These are phyloP conservation scores for Wickerhamiella infanticola DNA, from an alignment of 1,139 yeast species.

Conservation along the genomic window DNA sequence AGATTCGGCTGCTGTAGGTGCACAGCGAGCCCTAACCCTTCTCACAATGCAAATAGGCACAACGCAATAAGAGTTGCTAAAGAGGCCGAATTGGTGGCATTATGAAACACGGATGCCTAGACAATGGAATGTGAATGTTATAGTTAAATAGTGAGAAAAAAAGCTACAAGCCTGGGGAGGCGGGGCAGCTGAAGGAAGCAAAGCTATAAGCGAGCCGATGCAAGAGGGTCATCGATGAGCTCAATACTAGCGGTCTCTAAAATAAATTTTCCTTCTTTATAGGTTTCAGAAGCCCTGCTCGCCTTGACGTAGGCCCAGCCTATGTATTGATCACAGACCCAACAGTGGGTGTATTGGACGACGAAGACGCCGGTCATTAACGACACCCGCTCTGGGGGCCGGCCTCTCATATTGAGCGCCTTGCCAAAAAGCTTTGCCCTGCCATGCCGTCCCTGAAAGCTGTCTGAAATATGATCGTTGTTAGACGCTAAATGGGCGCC, in stretches of 20 bases:
- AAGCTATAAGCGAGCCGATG: not conserved
- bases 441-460: slow-evolving; percentile 12
- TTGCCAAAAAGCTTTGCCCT: slow-evolving; percentile 10
- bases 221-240: slow-evolving; percentile 3
- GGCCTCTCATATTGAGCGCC: slow-evolving; percentile 24
- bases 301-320: slow-evolving; percentile 74
- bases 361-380: slow-evolving; percentile 64
- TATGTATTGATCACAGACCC: slow-evolving; percentile 42
- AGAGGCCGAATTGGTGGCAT: too few relatives aligned
- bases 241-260: slow-evolving; percentile 34
- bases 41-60: too few relatives aligned
- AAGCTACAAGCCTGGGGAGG: not conserved
- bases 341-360: slow-evolving; percentile 50
- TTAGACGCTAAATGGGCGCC: slow-evolving; percentile 25
- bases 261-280: slow-evolving; percentile 68
- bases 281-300: slow-evolving; percentile 38
- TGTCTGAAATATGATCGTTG: slow-evolving; percentile 25
- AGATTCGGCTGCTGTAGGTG: too few relatives aligned
- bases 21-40: too few relatives aligned
- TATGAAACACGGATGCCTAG: too few relatives aligned
- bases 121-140: not conserved
- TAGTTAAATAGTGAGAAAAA: not conserved
- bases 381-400: slow-evolving; percentile 24
- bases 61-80: too few relatives aligned
- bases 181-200: not conserved